Evolutionary conservation across 2,329 filamentous ascomycete species (phyloP).

Genomic region (Alternaria incomplexa): DNA sequence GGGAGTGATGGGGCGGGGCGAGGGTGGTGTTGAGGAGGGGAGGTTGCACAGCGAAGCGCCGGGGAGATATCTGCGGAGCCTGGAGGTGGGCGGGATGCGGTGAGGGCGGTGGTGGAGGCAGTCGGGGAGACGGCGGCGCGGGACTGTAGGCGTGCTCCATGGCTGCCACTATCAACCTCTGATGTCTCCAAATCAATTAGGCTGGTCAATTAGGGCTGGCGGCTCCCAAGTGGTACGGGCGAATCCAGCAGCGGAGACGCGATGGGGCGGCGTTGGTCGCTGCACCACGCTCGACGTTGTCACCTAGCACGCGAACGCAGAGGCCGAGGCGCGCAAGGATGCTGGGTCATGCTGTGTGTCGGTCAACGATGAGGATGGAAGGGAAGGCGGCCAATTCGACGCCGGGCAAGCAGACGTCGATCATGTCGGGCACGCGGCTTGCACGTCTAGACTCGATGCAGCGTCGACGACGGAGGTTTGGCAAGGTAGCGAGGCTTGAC

Average conservation of each 20-base stretch:
- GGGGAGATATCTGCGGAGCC: slow-evolving; percentile 36
- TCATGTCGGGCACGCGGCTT: slow-evolving; percentile 17
- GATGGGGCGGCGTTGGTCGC: slow-evolving; percentile 13
- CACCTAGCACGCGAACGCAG: slow-evolving; percentile 19
- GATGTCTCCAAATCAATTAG: no score
- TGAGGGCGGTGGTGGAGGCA: slow-evolving; percentile 28
- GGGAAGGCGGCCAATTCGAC: slow-evolving; percentile 24
- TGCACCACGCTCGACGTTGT: slow-evolving; percentile 18
- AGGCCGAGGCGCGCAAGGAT: slow-evolving; percentile 14
- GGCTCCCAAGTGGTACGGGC: slow-evolving; percentile 34
- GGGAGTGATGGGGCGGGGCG: slow-evolving; percentile 40
- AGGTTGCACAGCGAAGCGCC: slow-evolving; percentile 50
- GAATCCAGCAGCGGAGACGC: slow-evolving; percentile 24
- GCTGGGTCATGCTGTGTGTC: slow-evolving; percentile 14
- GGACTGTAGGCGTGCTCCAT: slow-evolving; percentile 15
- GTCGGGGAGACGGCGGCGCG: slow-evolving; percentile 24
- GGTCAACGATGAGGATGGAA: slow-evolving; percentile 13
- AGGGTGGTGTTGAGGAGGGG: slow-evolving; percentile 50
- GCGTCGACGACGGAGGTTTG: slow-evolving; percentile 15
- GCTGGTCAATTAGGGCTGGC: slow-evolving; percentile 25
- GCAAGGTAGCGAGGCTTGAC: slow-evolving; percentile 26
- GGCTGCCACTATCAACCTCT: slow-evolving; percentile 16
- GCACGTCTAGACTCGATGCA: slow-evolving; percentile 6
- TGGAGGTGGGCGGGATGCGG: slow-evolving; percentile 19
- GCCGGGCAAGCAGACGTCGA: slow-evolving; percentile 21